phyloP scores from a whole-genome alignment of 83 land plant species.

The Isoetes engelmannii region DNA sequence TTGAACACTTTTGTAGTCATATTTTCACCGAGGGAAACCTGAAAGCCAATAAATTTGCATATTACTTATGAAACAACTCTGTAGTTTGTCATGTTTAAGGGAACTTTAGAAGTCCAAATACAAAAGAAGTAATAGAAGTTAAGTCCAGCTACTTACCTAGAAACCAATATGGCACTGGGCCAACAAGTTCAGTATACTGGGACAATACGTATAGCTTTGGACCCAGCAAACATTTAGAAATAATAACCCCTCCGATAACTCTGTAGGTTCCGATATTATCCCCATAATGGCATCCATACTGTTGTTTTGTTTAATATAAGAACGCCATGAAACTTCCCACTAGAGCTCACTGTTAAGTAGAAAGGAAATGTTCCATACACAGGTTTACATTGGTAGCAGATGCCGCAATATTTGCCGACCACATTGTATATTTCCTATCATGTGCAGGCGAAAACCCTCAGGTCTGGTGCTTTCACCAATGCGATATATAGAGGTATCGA shows the following conservation, averaged over 20 bases:
- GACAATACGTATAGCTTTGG: slow-evolving; percentile 21
- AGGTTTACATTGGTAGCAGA: slow-evolving; percentile 20
- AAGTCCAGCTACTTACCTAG: not conserved
- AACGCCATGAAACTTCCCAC: slow-evolving; percentile 33
- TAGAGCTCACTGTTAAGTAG: slow-evolving; percentile 16
- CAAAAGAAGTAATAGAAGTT: not conserved
- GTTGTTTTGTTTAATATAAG: slow-evolving; percentile 39
- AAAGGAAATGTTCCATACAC: slow-evolving; percentile 31
- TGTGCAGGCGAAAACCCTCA: slow-evolving; percentile 30
- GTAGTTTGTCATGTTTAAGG: not conserved
- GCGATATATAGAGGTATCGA: slow-evolving; percentile 39
- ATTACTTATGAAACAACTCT: not conserved
- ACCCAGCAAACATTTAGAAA: slow-evolving; percentile 38
- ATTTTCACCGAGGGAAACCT: slow-evolving; percentile 84
- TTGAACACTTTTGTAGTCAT: slow-evolving; percentile 53
- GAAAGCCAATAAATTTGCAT: not conserved
- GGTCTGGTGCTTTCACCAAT: slow-evolving; percentile 59
- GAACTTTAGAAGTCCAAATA: not conserved
- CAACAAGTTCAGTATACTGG: slow-evolving; percentile 30
- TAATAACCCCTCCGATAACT: slow-evolving; percentile 34
- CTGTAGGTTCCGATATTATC: slow-evolving; percentile 22
- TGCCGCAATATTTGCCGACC: slow-evolving; percentile 46
- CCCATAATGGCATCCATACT: slow-evolving; percentile 26
- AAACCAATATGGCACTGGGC: slow-evolving; percentile 35
- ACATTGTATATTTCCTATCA: slow-evolving; percentile 52